phyloP scores from a whole-genome alignment of 805 yeast species.

The Pichia eremophila region DNA sequence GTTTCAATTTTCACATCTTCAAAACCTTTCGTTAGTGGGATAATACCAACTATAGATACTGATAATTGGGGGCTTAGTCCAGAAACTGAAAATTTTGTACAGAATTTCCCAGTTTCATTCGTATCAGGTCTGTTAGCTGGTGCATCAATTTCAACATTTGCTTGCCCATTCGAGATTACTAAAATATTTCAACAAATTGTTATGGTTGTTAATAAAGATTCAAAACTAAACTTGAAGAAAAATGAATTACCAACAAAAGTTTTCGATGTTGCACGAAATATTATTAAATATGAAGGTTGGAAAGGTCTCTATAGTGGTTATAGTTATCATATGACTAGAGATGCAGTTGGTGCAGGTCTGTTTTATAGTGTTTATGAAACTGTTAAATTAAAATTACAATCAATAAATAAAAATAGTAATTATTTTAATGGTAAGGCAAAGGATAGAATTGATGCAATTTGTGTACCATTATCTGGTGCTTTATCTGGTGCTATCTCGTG shows the following conservation, averaged over 20 bases:
- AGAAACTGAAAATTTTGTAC: constrained; percentile 13
- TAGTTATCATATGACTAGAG: constrained; percentile 58
- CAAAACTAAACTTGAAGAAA: constrained; percentile 11
- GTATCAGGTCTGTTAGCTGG: constrained; percentile 63
- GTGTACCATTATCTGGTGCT: constrained; percentile 68
- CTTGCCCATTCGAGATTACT: constrained; percentile 81
- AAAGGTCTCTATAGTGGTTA: constrained; percentile 66
- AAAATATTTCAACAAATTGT: constrained; percentile 73
- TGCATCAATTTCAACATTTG: constrained; percentile 48
- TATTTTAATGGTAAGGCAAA: constrained; percentile 1
- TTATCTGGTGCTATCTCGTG: constrained; percentile 68
- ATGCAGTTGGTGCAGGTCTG: constrained; percentile 59
- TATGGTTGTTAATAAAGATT: constrained; percentile 31
- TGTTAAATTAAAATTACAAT: constrained; percentile 37
- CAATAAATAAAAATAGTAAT: not conserved
- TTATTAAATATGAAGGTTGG: constrained; percentile 51
- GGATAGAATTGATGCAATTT: constrained; percentile 27
- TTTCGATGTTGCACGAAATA: constrained; percentile 39
- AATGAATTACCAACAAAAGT: constrained; percentile 25
- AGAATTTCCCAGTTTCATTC: constrained; percentile 38
- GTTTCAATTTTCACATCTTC: constrained; percentile 52
- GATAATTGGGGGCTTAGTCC: not conserved
- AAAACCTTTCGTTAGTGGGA: constrained; percentile 32
- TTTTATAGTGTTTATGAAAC: constrained; percentile 74
- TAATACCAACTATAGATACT: not conserved